phyloP scores from a whole-genome alignment of 148 eudicot species.

The Vaccinium corymbosum region DNA sequence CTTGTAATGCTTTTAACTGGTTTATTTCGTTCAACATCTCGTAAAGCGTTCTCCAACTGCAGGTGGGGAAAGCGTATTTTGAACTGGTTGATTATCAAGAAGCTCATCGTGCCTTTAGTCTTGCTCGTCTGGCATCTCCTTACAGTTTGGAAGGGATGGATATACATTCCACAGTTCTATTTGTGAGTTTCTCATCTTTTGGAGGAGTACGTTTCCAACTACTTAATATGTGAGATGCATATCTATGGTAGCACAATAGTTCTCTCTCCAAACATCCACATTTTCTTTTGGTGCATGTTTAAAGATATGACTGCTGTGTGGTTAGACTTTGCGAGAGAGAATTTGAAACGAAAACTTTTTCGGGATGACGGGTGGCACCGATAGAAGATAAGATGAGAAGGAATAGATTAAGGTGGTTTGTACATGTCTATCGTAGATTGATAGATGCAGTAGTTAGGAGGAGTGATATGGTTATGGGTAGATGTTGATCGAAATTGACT shows the following conservation, averaged over 20 bases:
- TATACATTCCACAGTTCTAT: slow-evolving; percentile 83
- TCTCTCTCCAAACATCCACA: neutral
- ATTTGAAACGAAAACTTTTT: too few relatives aligned
- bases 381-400: too few relatives aligned
- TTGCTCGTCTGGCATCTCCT: slow-evolving; percentile 83
- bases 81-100: slow-evolving; percentile 90
- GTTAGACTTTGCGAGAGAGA: too few relatives aligned
- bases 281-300: neutral
- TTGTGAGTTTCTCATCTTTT: slow-evolving; percentile 52
- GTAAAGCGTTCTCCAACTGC: slow-evolving; percentile 14
- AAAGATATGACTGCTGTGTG: neutral
- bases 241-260: neutral
- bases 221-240: neutral
- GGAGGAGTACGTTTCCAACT: neutral
- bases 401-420: too few relatives aligned
- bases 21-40: neutral
- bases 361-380: too few relatives aligned
- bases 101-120: slow-evolving; percentile 90
- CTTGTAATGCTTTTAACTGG: neutral
- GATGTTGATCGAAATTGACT: too few relatives aligned
- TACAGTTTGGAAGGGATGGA: slow-evolving; percentile 98
- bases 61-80: slow-evolving; percentile 94
- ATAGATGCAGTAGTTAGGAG: too few relatives aligned
- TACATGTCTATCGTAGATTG: too few relatives aligned
- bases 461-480: too few relatives aligned